A percentile compares a stretch with the other conserved stretches of the same genome.
These are phyloP conservation scores for Botryotinia globosa DNA, from an alignment of 2,329 filamentous ascomycete species.

Conservation along the genomic window DNA sequence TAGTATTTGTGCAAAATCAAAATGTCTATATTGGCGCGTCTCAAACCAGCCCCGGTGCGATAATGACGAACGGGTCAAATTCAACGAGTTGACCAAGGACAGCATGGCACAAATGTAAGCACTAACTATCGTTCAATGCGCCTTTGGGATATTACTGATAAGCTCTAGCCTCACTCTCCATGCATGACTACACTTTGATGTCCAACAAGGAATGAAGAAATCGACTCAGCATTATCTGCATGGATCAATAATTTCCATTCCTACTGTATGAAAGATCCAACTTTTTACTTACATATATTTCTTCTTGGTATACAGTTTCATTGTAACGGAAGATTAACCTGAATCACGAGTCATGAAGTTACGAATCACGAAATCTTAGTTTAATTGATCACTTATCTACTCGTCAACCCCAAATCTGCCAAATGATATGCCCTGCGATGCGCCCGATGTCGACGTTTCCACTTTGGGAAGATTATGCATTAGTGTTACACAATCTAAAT, in stretches of 20 bases:
- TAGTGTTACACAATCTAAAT: background rate
- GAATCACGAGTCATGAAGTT: background rate
- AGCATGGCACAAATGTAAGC: background rate
- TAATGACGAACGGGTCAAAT: background rate
- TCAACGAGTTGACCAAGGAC: background rate
- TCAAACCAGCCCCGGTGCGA: background rate
- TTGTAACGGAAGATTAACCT: background rate
- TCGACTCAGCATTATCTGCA: background rate
- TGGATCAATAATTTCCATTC: background rate
- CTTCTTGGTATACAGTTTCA: background rate
- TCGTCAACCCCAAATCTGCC: background rate
- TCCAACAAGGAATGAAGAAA: background rate
- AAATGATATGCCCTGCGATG: background rate
- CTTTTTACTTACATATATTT: background rate
- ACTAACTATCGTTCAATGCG: background rate
- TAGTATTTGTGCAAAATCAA: constrained; percentile 30
- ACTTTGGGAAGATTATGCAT: background rate
- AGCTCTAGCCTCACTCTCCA: background rate
- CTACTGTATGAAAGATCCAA: fast-evolving
- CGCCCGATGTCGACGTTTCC: too few species aligned
- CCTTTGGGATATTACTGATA: background rate
- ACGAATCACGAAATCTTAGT: background rate
- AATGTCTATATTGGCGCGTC: constrained; percentile 1
- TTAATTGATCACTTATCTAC: too few species aligned
- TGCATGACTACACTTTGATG: background rate